Base-by-base conservation (phyloP, 1,139 yeast genomes). In the Magnusiomyces paraingens region DNA sequence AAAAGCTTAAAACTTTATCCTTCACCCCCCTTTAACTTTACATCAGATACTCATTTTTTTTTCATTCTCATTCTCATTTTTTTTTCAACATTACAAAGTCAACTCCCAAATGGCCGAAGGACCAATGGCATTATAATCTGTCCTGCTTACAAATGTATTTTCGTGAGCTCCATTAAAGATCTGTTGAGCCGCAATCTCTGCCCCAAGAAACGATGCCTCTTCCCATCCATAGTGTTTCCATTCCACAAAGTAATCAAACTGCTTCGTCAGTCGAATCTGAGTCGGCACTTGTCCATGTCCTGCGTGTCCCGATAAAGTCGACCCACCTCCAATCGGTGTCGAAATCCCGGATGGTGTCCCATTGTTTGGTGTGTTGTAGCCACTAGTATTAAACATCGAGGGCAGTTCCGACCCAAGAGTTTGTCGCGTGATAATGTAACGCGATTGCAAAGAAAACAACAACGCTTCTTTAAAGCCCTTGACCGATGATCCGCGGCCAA, bases 211-310 rank as follows among this genome's bases (percentile, higher is more conserved):
- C 15, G 79, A 70, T 57, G 84, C 81, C 61, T 88, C 93, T 58
- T 86, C 84, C 81, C 86, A 85, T 1, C 88, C 89, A 47, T 81
- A 80, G 62, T 83, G 83, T 70, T 91, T 91, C 98, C 98, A 93
- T 62, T 89, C 96, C 0, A 95, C 89, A 71, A 93, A 93, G 69
- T 93, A 91, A 52, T 91, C 98, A 0, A 97, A 95, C 66, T 82
- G 78, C 63, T 84, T 85, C 36, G 84, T 82, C 52, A 82, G 67
- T 61, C 79, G 82, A 54, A 91, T 79, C 12, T 83, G 75, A 20
- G 83, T 81, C 17, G 98, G 98, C 1, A 85, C 91, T 70, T 91
- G 97, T 26, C 71, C 68, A 54, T 69, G 72, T 42, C 70, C 70
- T 42, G 57, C 65, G 12, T 26, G 20, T 11, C 26, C 32, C 12